phyloP scores from a whole-genome alignment of 768 basidiomycete genomes.

The Daedaleopsis nitida region DNA sequence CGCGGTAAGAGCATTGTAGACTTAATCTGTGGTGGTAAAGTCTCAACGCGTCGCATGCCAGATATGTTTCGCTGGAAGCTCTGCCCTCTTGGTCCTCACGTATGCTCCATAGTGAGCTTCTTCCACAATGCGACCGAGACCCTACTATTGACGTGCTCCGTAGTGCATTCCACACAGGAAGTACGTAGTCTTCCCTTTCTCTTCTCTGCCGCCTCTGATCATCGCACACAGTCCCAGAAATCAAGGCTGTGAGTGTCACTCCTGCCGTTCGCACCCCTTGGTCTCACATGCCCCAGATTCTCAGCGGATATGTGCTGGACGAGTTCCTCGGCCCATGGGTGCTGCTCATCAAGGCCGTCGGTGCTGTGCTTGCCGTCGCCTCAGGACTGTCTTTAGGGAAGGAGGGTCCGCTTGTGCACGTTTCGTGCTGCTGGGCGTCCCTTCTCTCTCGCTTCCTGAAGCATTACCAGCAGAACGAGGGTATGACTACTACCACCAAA shows the following conservation, averaged over 20 bases:
- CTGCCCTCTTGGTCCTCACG: constrained; percentile 60
- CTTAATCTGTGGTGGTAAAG: too few species aligned
- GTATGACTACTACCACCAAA: constrained; percentile 33
- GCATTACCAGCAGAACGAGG: constrained; percentile 79
- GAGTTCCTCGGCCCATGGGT: constrained; percentile 87
- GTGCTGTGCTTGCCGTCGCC: constrained; percentile 81
- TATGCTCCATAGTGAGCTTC: constrained; percentile 71
- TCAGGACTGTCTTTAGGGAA: constrained; percentile 86
- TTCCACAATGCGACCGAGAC: background rate
- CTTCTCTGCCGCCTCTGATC: background rate
- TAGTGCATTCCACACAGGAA: constrained; percentile 81
- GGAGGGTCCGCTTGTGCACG: constrained; percentile 88
- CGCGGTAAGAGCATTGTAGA: constrained; percentile 61
- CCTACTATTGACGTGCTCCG: background rate
- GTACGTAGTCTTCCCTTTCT: constrained; percentile 42
- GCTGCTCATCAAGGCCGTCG: constrained; percentile 80
- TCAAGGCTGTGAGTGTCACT: constrained; percentile 60
- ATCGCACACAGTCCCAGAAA: constrained; percentile 64
- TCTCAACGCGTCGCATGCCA: constrained; percentile 25
- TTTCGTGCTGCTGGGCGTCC: constrained; percentile 80
- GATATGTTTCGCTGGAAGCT: constrained; percentile 64
- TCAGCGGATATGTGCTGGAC: constrained; percentile 85
- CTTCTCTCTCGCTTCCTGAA: constrained; percentile 65
- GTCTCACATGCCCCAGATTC: constrained; percentile 47
- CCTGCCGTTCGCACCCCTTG: background rate